phyloP scores from a whole-genome alignment of 805 yeast species.

The Metschnikowia lochheadii region DNA sequence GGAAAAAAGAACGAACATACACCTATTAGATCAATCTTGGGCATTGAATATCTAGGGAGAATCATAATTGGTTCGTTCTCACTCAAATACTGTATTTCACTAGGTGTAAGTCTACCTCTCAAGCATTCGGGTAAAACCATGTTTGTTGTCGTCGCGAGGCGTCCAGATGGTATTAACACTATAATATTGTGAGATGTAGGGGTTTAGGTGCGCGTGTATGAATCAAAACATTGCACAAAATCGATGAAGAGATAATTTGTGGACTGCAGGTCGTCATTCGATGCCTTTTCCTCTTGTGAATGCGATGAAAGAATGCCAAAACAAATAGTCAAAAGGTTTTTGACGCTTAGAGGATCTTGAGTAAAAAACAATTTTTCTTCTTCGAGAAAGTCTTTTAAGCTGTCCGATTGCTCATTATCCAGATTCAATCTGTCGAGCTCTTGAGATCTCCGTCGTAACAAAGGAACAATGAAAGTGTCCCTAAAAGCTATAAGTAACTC shows the following conservation, averaged over 20 bases:
- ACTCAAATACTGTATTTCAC: constrained; percentile 79
- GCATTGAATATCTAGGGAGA: constrained; percentile 74
- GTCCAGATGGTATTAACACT: background rate
- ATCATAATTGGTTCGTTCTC: constrained; percentile 73
- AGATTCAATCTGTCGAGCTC: constrained; percentile 1
- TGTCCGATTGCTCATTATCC: background rate
- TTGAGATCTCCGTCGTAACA: constrained; percentile 5
- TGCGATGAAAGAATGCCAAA: constrained; percentile 10
- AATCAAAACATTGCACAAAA: constrained; percentile 4
- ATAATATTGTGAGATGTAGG: background rate
- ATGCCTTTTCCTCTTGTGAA: background rate
- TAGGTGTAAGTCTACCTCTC: constrained; percentile 53
- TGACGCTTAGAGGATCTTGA: background rate
- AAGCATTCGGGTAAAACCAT: constrained; percentile 17
- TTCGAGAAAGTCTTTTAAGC: background rate
- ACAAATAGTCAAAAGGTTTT: constrained; percentile 4
- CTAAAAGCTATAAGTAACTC: constrained; percentile 7
- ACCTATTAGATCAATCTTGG: constrained; percentile 61
- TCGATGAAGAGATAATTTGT: constrained; percentile 5
- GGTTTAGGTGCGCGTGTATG: constrained; percentile 6
- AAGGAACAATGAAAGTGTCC: constrained; percentile 7
- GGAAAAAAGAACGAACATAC: constrained; percentile 29
- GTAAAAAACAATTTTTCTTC: constrained; percentile 5
- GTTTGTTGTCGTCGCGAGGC: background rate
- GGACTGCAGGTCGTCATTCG: constrained; percentile 9